Conservation (phyloP, 768 basidiomycete genomes). For the Krasilnikovozyma curviuscula region DNA sequence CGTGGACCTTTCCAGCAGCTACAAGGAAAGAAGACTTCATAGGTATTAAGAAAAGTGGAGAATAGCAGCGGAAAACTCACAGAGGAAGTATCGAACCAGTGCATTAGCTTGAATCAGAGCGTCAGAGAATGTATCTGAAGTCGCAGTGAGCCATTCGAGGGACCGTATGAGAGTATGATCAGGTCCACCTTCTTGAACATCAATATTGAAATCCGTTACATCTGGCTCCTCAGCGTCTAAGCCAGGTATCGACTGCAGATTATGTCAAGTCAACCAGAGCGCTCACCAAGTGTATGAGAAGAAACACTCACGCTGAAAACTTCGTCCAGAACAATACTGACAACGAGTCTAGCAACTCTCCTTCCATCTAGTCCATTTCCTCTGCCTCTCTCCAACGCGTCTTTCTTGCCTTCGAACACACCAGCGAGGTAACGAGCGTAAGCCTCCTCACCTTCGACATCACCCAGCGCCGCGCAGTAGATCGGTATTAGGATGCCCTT, state of each 20-base stretch:
- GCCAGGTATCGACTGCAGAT: slow-evolving; percentile 17
- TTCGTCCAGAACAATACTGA: slow-evolving; percentile 35
- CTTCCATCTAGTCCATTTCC: slow-evolving; percentile 71
- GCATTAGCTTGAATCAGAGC: slow-evolving; percentile 76
- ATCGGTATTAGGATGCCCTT: slow-evolving; percentile 72
- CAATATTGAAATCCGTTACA: slow-evolving; percentile 11
- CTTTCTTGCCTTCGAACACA: slow-evolving; percentile 26
- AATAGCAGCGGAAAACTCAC: slow-evolving; percentile 31
- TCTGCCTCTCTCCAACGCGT: slow-evolving; percentile 51
- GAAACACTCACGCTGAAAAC: slow-evolving; percentile 32
- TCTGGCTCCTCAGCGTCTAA: slow-evolving; percentile 20
- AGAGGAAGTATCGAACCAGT: slow-evolving; percentile 72
- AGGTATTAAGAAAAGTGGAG: not conserved
- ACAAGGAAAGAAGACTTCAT: not conserved
- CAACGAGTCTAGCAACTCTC: slow-evolving; percentile 58
- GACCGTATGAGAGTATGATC: slow-evolving; percentile 47
- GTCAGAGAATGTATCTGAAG: slow-evolving; percentile 48
- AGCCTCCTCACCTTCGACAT: slow-evolving; percentile 67
- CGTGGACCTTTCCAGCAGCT: slow-evolving; percentile 56
- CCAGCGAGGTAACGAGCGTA: slow-evolving; percentile 72
- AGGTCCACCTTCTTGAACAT: slow-evolving; percentile 14
- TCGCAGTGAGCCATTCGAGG: slow-evolving; percentile 81
- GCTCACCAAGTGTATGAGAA: not conserved
- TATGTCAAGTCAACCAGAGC: not conserved
- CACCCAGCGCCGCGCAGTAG: slow-evolving; percentile 77